Percentiles rank a stretch among this genome's conserved stretches.
Evolutionary conservation across 495 filamentous ascomycete genomes (phyloP).

Genomic region (Umbilicaria muhlenbergii): DNA sequence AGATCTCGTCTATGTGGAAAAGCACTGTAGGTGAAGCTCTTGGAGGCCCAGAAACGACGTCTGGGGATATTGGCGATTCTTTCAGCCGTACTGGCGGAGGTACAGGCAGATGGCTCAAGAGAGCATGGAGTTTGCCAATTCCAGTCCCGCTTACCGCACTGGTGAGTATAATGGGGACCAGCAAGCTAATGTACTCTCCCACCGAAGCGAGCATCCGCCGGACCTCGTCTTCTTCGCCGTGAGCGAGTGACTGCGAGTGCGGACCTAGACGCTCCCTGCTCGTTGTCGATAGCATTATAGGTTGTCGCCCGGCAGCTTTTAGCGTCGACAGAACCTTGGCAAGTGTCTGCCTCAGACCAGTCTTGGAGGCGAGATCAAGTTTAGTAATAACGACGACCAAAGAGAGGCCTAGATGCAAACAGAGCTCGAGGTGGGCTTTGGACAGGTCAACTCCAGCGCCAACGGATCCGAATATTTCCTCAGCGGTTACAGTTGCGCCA

Average conservation of each 20-base stretch:
- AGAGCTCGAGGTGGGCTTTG: constrained; percentile 72
- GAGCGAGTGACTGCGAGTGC: constrained; percentile 24
- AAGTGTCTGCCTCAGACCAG: constrained; percentile 49
- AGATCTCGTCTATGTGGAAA: constrained; percentile 83
- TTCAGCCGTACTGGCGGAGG: constrained; percentile 27
- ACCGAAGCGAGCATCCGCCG: constrained; percentile 28
- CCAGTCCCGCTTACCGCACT: constrained; percentile 78
- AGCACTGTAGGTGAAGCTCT: constrained; percentile 37
- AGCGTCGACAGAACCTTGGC: constrained; percentile 58
- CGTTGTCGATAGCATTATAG: constrained; percentile 45
- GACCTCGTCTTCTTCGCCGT: constrained; percentile 34
- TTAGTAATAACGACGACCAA: constrained; percentile 79
- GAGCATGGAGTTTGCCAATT: constrained; percentile 63
- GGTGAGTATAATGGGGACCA: constrained; percentile 76
- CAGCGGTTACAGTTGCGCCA: constrained; percentile 20
- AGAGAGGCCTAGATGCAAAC: constrained; percentile 59
- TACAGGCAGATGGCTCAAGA: constrained; percentile 64
- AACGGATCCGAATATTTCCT: constrained; percentile 33
- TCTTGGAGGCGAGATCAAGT: constrained; percentile 66
- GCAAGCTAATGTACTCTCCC: constrained; percentile 27
- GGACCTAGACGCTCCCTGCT: constrained; percentile 5
- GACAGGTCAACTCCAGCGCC: constrained; percentile 50
- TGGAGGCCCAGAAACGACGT: constrained; percentile 20
- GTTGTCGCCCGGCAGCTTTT: constrained; percentile 58
- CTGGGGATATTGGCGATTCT: constrained; percentile 4